phyloP scores from a whole-genome alignment of 106 monocot species.

The Dioscorea zingiberensis region DNA sequence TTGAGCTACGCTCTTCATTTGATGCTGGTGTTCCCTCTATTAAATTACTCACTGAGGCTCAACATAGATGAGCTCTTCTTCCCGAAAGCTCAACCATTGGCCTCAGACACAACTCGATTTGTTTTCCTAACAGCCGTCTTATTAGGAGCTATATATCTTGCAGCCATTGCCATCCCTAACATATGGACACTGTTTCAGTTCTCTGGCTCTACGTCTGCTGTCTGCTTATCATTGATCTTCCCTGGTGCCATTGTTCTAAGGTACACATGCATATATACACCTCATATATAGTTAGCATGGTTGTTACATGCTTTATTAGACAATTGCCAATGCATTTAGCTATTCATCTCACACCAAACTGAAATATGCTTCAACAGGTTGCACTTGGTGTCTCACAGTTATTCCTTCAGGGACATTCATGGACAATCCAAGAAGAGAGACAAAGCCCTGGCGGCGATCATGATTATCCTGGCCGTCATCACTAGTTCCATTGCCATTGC shows the following conservation, averaged over 20 bases:
- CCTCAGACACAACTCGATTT: slow-evolving; percentile 36
- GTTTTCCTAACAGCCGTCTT: slow-evolving; percentile 35
- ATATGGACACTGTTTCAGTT: slow-evolving; percentile 87
- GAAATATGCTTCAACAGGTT: not conserved
- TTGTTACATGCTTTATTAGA: not conserved
- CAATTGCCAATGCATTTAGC: not conserved
- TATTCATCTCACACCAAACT: too few species aligned
- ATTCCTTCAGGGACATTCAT: slow-evolving; percentile 54
- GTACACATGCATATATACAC: slow-evolving; percentile 15
- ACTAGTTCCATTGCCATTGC: slow-evolving; percentile 66
- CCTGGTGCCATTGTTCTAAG: slow-evolving; percentile 80
- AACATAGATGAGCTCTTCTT: slow-evolving; percentile 78
- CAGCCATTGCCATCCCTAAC: slow-evolving; percentile 77
- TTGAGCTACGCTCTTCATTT: slow-evolving; percentile 90
- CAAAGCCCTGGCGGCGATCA: slow-evolving; percentile 48
- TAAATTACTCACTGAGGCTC: slow-evolving; percentile 75
- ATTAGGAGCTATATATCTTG: slow-evolving; percentile 43
- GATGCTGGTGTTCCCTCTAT: slow-evolving; percentile 73
- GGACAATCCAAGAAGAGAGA: slow-evolving; percentile 53
- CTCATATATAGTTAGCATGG: too few species aligned
- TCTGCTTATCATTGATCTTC: slow-evolving; percentile 81
- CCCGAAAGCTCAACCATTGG: slow-evolving; percentile 22
- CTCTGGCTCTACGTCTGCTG: slow-evolving; percentile 71
- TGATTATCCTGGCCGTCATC: slow-evolving; percentile 59
- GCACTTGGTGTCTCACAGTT: not conserved